A percentile compares a stretch with the other conserved stretches of the same genome.
phyloP scores from a whole-genome alignment of 2,329 filamentous ascomycete genomes.

The Pseudogymnoascus pannorum region DNA sequence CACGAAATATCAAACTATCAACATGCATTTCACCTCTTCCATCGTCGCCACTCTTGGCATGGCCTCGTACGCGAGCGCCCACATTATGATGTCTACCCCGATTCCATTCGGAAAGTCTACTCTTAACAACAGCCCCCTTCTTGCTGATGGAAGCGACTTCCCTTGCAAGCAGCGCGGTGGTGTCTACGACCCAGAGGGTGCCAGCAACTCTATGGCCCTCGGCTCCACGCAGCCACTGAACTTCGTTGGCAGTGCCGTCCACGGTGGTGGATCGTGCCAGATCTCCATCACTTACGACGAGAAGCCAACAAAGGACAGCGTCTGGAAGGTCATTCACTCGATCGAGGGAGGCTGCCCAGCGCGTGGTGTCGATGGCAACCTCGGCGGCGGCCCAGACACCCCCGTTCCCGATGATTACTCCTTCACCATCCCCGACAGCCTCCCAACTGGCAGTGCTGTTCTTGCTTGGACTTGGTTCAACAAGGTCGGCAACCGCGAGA shows the following conservation, averaged over 20 bases:
- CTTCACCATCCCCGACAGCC: conserved; percentile 63
- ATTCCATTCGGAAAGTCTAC: conserved; percentile 48
- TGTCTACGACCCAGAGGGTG: conserved; percentile 39
- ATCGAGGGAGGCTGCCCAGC: conserved; percentile 81
- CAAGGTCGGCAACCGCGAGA: conserved; percentile 83
- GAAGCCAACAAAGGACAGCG: conserved; percentile 54
- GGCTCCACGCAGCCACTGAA: conserved; percentile 54
- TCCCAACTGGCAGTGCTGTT: conserved; percentile 69
- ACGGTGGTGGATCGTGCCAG: conserved; percentile 91
- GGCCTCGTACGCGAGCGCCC: conserved; percentile 56
- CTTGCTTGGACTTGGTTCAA: conserved; percentile 96
- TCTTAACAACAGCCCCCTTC: conserved; percentile 59
- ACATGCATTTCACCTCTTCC: conserved; percentile 44
- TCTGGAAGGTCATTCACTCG: conserved; percentile 86
- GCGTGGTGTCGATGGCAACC: conserved; percentile 48
- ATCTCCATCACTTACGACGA: conserved; percentile 75
- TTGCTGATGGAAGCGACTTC: conserved; percentile 55
- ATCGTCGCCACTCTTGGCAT: conserved; percentile 48
- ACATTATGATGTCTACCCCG: conserved; percentile 68
- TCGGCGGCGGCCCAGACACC: conserved; percentile 39
- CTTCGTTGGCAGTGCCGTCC: conserved; percentile 67
- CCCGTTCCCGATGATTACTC: conserved; percentile 51
- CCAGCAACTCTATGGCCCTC: conserved; percentile 53
- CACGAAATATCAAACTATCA: conserved; percentile 17
- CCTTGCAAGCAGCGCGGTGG: conserved; percentile 68